Conservation (phyloP, 2,329 filamentous ascomycete genomes). For the Epichloe brachyelytri region DNA sequence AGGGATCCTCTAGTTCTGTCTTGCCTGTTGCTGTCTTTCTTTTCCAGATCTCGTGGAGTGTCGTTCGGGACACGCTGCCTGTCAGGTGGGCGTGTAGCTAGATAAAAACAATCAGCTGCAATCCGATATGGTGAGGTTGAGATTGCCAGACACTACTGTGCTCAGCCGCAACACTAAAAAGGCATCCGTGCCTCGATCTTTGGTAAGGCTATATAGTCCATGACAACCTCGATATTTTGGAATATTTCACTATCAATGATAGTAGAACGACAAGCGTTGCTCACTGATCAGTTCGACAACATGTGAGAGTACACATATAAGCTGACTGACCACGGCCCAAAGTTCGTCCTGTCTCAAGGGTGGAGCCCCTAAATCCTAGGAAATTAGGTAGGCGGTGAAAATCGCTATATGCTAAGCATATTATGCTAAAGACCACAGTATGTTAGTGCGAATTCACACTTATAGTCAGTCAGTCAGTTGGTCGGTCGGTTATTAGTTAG, state of each 20-base stretch:
- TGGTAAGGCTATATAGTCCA: constrained; percentile 37
- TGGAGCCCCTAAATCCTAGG: too few relatives aligned
- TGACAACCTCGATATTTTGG: constrained; percentile 4
- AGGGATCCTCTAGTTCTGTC: constrained; percentile 52
- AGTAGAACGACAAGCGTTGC: too few relatives aligned
- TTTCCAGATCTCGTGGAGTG: constrained; percentile 63
- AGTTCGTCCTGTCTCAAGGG: too few relatives aligned
- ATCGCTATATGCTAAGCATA: too few relatives aligned
- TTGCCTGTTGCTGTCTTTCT: constrained; percentile 39
- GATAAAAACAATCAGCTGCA: not conserved
- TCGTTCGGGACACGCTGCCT: constrained; percentile 61
- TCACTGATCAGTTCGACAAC: too few relatives aligned
- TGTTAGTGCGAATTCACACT: too few relatives aligned
- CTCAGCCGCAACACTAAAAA: not conserved
- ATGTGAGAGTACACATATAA: too few relatives aligned
- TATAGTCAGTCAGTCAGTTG: too few relatives aligned
- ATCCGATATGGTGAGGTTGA: not conserved
- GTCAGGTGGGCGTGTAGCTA: constrained; percentile 72
- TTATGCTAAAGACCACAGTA: too few relatives aligned
- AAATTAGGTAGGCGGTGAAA: too few relatives aligned
- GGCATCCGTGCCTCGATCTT: constrained; percentile 38
- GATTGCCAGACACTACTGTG: not conserved
- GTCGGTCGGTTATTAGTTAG: too few relatives aligned
- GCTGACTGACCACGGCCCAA: too few relatives aligned
- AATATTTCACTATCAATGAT: not conserved